These are phyloP conservation scores for Dryas octopetala DNA, from an alignment of 306 rosid genomes.

Conservation along the genomic window DNA sequence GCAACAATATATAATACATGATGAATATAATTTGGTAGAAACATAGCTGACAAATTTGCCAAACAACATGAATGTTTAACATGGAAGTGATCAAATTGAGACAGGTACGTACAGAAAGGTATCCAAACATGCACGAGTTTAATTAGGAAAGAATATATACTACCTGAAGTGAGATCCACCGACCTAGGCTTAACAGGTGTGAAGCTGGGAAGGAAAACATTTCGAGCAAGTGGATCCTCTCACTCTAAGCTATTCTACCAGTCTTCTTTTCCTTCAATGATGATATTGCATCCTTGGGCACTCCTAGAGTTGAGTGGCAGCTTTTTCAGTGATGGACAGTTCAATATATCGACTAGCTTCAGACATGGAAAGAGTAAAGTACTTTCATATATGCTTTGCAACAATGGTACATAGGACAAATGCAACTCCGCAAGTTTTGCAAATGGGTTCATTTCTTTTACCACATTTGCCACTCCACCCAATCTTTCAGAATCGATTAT, in stretches of 20 bases:
- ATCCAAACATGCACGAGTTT: no score
- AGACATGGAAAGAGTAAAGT: not conserved
- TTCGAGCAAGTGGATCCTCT: not conserved
- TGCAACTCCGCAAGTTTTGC: not conserved
- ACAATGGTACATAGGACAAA: no score
- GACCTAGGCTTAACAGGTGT: no score
- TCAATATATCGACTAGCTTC: not conserved
- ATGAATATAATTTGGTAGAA: no score
- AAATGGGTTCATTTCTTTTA: conserved; percentile 5
- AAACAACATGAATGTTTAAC: no score
- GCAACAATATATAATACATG: no score
- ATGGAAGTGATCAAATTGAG: no score
- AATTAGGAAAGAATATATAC: no score
- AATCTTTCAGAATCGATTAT: not conserved
- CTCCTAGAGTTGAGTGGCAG: conserved; percentile 14
- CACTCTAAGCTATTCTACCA: conserved; percentile 26
- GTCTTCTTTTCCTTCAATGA: not conserved
- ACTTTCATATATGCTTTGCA: not conserved
- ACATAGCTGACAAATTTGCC: no score
- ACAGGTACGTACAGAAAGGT: no score
- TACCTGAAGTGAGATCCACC: no score
- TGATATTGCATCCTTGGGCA: not conserved
- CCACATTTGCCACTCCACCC: not conserved
- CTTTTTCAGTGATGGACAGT: not conserved
- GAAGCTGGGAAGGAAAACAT: conserved; percentile 14